Conservation (phyloP, 1,139 yeast species). For the Keqinozyma sinolaborantium region DNA sequence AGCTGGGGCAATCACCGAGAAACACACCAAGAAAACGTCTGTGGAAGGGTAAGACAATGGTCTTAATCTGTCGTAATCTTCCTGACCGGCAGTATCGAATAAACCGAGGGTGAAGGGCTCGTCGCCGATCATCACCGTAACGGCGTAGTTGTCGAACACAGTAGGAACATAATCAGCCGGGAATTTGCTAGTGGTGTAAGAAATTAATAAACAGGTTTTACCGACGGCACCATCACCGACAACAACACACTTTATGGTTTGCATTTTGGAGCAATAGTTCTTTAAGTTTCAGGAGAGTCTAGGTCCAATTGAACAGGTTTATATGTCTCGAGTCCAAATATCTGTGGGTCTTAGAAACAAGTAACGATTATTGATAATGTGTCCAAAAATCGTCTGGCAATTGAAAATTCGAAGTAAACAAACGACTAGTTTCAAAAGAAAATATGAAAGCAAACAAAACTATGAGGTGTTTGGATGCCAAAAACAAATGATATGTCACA, state of each 20-base stretch:
- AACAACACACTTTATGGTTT: slow-evolving; percentile 91
- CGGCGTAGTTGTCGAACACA: slow-evolving; percentile 95
- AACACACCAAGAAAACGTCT: slow-evolving; percentile 92
- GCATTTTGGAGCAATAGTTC: slow-evolving; percentile 42
- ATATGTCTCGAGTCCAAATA: too few relatives aligned
- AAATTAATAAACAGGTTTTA: slow-evolving; percentile 84
- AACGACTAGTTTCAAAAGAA: too few relatives aligned
- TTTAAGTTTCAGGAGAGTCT: too few relatives aligned
- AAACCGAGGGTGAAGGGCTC: slow-evolving; percentile 95
- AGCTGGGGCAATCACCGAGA: slow-evolving; percentile 93
- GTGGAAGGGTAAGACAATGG: slow-evolving; percentile 96
- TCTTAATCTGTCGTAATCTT: slow-evolving; percentile 95
- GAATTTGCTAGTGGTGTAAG: slow-evolving; percentile 83
- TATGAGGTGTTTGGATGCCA: too few relatives aligned
- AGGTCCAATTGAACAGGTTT: too few relatives aligned
- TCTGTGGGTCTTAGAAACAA: too few relatives aligned
- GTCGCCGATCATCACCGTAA: slow-evolving; percentile 97
- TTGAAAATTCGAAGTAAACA: too few relatives aligned
- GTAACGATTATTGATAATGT: too few relatives aligned
- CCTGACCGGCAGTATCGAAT: slow-evolving; percentile 98
- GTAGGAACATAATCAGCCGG: slow-evolving; percentile 91
- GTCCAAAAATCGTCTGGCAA: too few relatives aligned
- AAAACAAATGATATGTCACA: too few relatives aligned
- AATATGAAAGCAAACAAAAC: too few relatives aligned
- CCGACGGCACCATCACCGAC: slow-evolving; percentile 99